These are phyloP conservation scores for Hevea brasiliensis DNA, from an alignment of 345 rosid genomes.

Conservation along the genomic window DNA sequence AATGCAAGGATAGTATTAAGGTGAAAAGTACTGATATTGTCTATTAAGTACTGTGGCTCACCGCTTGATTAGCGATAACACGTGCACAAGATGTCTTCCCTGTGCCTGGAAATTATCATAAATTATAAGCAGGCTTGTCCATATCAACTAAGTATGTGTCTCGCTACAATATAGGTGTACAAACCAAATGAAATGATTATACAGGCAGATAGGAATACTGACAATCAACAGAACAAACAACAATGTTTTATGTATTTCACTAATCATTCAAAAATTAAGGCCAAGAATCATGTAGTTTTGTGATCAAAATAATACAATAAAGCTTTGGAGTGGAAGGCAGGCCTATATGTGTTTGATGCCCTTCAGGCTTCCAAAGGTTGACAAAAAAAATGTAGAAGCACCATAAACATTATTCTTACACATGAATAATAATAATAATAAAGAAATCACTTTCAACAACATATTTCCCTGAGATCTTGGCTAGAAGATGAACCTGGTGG, in stretches of 20 bases:
- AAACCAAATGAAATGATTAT: background rate
- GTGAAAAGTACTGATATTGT: conserved; percentile 5
- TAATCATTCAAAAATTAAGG: background rate
- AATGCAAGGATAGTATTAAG: background rate
- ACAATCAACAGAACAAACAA: too few relatives aligned
- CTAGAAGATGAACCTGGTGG: conserved; percentile 70
- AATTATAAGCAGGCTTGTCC: conserved; percentile 15
- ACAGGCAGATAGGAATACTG: background rate
- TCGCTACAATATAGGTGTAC: background rate
- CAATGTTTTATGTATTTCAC: too few relatives aligned
- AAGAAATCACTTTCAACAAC: background rate
- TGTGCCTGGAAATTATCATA: conserved; percentile 55
- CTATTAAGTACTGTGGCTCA: conserved; percentile 39
- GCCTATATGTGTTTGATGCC: background rate
- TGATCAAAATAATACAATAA: background rate
- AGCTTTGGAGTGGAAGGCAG: background rate
- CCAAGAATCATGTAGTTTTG: background rate
- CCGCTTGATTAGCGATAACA: conserved; percentile 86
- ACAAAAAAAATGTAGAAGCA: background rate
- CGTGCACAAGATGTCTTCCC: conserved; percentile 98
- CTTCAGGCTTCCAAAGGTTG: conserved; percentile 5
- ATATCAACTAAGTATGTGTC: conserved; percentile 8
- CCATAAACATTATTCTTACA: background rate
- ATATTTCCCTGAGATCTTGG: background rate
- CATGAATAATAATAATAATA: background rate